These are phyloP conservation scores for Blastomyces percursus DNA, from an alignment of 2,329 filamentous ascomycete species.

Conservation along the genomic window DNA sequence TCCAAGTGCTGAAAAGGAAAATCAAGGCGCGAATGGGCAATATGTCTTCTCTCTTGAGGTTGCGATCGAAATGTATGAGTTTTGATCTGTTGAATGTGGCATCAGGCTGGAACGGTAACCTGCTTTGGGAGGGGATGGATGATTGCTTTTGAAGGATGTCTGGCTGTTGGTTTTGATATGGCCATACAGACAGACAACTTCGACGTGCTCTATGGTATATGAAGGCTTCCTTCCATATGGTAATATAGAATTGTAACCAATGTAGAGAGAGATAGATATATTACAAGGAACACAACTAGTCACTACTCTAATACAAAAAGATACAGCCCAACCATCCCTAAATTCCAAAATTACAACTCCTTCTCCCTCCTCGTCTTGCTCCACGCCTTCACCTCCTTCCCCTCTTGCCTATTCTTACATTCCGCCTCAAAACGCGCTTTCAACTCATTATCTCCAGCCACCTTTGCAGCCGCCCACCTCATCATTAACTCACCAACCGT, in stretches of 20 bases:
- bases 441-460: not conserved
- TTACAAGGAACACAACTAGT: not conserved
- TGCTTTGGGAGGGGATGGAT: not conserved
- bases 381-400: not conserved
- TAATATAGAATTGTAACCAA: not conserved
- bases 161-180: not conserved
- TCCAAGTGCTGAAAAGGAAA: not conserved
- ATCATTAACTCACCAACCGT: slow-evolving; percentile 1
- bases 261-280: not conserved
- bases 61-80: not conserved
- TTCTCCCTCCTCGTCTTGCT: not conserved
- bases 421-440: not conserved
- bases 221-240: not conserved
- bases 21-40: not conserved
- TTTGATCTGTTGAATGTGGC: not conserved
- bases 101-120: not conserved
- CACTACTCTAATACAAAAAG: not conserved
- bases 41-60: not conserved
- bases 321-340: not conserved
- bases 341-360: not conserved
- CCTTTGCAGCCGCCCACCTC: not conserved
- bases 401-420: not conserved
- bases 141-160: not conserved
- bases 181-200: not conserved
- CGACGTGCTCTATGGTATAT: not conserved